These are phyloP conservation scores for Amyloporia xantha DNA, from an alignment of 768 basidiomycete genomes.

Conservation along the genomic window DNA sequence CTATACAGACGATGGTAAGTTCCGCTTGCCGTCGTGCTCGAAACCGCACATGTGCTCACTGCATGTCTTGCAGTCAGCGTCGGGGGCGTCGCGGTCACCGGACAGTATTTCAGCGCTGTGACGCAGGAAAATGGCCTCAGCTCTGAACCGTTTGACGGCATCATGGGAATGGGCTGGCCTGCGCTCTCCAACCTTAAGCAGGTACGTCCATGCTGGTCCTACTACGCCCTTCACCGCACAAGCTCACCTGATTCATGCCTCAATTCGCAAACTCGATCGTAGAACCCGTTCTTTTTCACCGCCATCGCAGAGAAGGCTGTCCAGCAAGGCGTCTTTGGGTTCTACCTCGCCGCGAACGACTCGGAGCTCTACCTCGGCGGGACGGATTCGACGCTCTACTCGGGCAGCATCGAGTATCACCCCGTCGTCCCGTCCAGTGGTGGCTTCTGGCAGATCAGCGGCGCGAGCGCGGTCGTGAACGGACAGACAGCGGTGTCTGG, in stretches of 20 bases:
- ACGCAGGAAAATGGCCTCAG: constrained; percentile 2
- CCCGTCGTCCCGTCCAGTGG: constrained; percentile 17
- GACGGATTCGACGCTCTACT: constrained; percentile 25
- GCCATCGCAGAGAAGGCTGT: constrained; percentile 16
- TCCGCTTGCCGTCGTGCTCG: neutral
- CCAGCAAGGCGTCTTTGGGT: constrained; percentile 16
- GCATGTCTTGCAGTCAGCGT: constrained; percentile 16
- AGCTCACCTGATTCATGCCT: neutral
- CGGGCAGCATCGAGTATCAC: constrained; percentile 26
- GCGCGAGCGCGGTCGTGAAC: constrained; percentile 10
- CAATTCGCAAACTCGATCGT: too few species aligned
- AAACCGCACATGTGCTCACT: too few species aligned
- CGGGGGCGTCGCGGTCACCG: constrained; percentile 17
- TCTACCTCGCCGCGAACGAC: constrained; percentile 22
- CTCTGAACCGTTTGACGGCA: constrained; percentile 9
- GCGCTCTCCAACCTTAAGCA: constrained; percentile 14
- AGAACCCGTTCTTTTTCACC: constrained; percentile 21
- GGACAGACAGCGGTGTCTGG: constrained; percentile 6
- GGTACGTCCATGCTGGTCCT: neutral
- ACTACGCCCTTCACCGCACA: neutral
- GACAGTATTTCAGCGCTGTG: constrained; percentile 12
- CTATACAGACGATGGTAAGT: constrained; percentile 26
- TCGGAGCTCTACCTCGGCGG: constrained; percentile 32
- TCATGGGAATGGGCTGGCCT: constrained; percentile 23
- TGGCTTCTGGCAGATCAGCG: constrained; percentile 22